Evolutionary conservation across 495 filamentous ascomycete species (phyloP).

Genomic region (Durotheca rogersii): DNA sequence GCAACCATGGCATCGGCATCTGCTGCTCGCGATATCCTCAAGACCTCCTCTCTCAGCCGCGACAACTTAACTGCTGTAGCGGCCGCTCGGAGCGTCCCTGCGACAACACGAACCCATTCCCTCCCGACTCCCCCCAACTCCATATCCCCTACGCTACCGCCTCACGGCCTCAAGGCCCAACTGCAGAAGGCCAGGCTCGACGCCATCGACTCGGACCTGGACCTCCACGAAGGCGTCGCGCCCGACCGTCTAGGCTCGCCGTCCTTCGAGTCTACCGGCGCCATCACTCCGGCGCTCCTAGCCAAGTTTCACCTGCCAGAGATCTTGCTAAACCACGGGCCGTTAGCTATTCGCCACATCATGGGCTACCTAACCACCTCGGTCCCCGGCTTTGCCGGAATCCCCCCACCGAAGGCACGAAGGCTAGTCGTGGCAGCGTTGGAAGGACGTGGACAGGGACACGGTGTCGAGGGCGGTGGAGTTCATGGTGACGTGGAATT

Average conservation of each 20-base stretch:
- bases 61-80: conserved; percentile 63
- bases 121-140: conserved; percentile 95
- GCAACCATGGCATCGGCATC: conserved; percentile 60
- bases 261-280: conserved; percentile 69
- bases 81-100: conserved; percentile 57
- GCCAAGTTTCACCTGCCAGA: conserved; percentile 90
- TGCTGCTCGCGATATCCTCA: conserved; percentile 70
- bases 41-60: conserved; percentile 55
- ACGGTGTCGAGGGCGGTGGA: conserved; percentile 61
- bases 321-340: conserved; percentile 85
- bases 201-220: conserved; percentile 84
- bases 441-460: conserved; percentile 64
- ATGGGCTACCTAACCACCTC: conserved; percentile 91
- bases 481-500: conserved; percentile 80
- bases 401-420: conserved; percentile 88
- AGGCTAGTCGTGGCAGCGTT: conserved; percentile 82
- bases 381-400: conserved; percentile 88
- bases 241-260: conserved; percentile 50
- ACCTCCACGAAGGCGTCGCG: conserved; percentile 73
- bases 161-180: conserved; percentile 70
- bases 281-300: conserved; percentile 82
- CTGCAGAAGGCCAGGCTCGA: conserved; percentile 60
- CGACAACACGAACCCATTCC: conserved; percentile 56
- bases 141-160: conserved; percentile 84
- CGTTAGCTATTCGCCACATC: conserved; percentile 89